These are phyloP conservation scores for Corinectria fuckeliana DNA, from an alignment of 2,329 filamentous ascomycete genomes.

Conservation along the genomic window DNA sequence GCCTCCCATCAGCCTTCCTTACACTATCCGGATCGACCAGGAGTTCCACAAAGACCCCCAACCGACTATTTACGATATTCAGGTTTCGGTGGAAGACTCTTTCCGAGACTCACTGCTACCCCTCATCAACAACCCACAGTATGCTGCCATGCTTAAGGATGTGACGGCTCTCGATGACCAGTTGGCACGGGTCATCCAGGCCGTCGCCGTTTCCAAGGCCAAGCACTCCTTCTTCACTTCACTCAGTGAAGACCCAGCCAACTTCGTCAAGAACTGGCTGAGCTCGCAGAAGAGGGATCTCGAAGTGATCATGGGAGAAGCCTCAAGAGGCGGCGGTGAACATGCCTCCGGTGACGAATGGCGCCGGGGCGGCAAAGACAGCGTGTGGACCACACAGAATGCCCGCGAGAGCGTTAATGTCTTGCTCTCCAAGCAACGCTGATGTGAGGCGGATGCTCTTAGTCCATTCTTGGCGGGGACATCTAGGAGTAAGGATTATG, in stretches of 20 bases:
- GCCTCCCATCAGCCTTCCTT: constrained; percentile 81
- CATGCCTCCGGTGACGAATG: constrained; percentile 69
- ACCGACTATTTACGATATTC: constrained; percentile 89
- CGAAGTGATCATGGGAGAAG: constrained; percentile 86
- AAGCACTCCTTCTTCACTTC: constrained; percentile 88
- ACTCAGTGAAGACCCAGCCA: constrained; percentile 80
- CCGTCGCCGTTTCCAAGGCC: constrained; percentile 82
- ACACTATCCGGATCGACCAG: constrained; percentile 93
- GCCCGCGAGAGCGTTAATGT: constrained; percentile 69
- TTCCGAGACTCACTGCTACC: constrained; percentile 70
- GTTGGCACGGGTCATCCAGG: constrained; percentile 81
- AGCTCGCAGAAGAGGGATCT: constrained; percentile 90
- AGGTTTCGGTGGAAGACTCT: constrained; percentile 84
- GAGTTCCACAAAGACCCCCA: constrained; percentile 77
- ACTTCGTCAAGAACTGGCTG: constrained; percentile 86
- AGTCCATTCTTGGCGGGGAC: constrained; percentile 6
- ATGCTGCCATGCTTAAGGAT: constrained; percentile 75
- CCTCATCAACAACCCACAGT: constrained; percentile 72
- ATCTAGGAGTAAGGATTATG: constrained; percentile 31
- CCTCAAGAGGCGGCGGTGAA: constrained; percentile 66
- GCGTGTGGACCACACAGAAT: constrained; percentile 64
- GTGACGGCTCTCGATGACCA: constrained; percentile 84
- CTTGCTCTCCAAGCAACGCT: constrained; percentile 61
- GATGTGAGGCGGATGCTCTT: constrained; percentile 5
- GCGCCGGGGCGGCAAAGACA: constrained; percentile 64